A percentile compares a stretch with the other conserved stretches of the same genome.
phyloP scores from a whole-genome alignment of 1,284 basidiomycete genomes.

The Heterobasidion parviporum region DNA sequence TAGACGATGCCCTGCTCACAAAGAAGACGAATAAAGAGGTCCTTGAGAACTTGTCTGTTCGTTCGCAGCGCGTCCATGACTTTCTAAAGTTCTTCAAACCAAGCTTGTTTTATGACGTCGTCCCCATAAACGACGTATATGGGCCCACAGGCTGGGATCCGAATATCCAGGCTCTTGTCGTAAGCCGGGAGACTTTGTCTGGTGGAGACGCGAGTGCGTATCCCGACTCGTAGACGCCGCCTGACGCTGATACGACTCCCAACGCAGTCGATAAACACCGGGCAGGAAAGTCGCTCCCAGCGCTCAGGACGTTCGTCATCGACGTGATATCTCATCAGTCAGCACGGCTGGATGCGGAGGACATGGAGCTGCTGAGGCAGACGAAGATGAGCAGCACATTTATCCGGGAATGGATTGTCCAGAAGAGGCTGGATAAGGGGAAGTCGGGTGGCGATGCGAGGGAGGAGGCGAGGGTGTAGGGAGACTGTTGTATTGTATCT shows the following conservation, averaged over 20 bases:
- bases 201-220: constrained; percentile 68
- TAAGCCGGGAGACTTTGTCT: constrained; percentile 76
- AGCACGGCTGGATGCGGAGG: constrained; percentile 47
- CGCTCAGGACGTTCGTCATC: constrained; percentile 69
- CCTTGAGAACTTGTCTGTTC: constrained; percentile 57
- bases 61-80: constrained; percentile 44
- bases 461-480: not conserved
- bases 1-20: constrained; percentile 67
- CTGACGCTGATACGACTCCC: not conserved
- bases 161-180: constrained; percentile 79
- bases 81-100: constrained; percentile 70
- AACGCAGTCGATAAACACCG: constrained; percentile 56
- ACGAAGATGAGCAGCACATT: constrained; percentile 89
- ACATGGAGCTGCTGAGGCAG: constrained; percentile 60
- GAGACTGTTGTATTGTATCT: not conserved
- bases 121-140: constrained; percentile 74
- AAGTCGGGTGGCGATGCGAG: not conserved
- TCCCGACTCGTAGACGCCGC: not conserved
- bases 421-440: constrained; percentile 12
- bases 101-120: constrained; percentile 52
- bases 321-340: constrained; percentile 74
- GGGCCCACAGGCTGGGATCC: constrained; percentile 84
- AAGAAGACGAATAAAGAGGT: constrained; percentile 69
- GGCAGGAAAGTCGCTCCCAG: constrained; percentile 42
- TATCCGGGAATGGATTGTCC: constrained; percentile 78